Evolutionary conservation across 2,329 filamentous ascomycete species (phyloP).

Genomic region (Huntiella savannae): DNA sequence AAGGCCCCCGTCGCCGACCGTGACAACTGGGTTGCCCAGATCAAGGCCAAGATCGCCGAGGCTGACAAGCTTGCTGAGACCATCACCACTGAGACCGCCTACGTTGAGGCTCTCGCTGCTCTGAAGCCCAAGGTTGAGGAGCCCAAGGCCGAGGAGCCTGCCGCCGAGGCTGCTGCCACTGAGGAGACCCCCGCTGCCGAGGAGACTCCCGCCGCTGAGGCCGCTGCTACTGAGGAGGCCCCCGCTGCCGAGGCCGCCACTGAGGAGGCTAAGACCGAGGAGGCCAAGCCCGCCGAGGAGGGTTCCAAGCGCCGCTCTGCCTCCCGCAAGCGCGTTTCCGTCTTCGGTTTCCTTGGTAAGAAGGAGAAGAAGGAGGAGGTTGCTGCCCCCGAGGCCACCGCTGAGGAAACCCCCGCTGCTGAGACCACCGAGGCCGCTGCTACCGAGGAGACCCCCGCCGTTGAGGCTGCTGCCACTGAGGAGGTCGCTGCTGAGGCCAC

Average conservation of each 20-base stretch:
- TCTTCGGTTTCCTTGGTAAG: slow-evolving; percentile 37
- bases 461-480: slow-evolving; percentile 25
- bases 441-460: slow-evolving; percentile 15
- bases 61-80: slow-evolving; percentile 50
- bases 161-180: slow-evolving; percentile 18
- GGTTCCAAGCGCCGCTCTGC: slow-evolving; percentile 40
- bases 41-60: slow-evolving; percentile 68
- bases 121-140: slow-evolving; percentile 23
- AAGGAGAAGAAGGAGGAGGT: slow-evolving; percentile 16
- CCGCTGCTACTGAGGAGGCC: slow-evolving; percentile 17
- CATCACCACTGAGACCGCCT: slow-evolving; percentile 26
- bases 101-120: slow-evolving; percentile 40
- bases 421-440: slow-evolving; percentile 14
- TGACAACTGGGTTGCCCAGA: slow-evolving; percentile 74
- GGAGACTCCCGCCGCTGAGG: slow-evolving; percentile 17
- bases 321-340: slow-evolving; percentile 45
- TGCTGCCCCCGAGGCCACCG: slow-evolving; percentile 14
- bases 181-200: slow-evolving; percentile 21
- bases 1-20: slow-evolving; percentile 65
- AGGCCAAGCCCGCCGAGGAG: slow-evolving; percentile 17
- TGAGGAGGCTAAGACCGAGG: slow-evolving; percentile 19
- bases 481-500: slow-evolving; percentile 29
- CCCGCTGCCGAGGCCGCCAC: slow-evolving; percentile 16
- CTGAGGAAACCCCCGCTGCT: slow-evolving; percentile 18
- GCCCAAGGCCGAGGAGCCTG: slow-evolving; percentile 17